Conservation (phyloP, 768 basidiomycete genomes). For the Stropharia rugosoannulata region DNA sequence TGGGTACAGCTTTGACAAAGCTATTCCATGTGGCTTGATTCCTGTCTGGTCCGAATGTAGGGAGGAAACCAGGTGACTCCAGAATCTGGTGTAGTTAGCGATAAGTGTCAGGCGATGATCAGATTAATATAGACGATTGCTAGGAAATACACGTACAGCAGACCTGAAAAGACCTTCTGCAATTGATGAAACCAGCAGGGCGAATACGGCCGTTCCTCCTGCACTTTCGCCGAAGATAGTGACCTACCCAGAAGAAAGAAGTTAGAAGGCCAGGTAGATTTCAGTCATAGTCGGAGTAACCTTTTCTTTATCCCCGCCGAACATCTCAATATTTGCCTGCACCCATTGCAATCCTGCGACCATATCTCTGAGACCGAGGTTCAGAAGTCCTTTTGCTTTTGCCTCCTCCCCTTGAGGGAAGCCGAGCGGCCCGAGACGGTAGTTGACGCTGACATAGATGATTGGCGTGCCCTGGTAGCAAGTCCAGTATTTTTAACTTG, state of each 20-base stretch:
- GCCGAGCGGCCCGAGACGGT: conserved; percentile 44
- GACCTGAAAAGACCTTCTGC: conserved; percentile 24
- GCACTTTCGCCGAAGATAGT: conserved; percentile 49
- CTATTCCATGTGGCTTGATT: conserved; percentile 27
- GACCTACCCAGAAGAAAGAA: conserved; percentile 25
- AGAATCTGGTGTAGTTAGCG: conserved; percentile 24
- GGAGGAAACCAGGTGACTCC: conserved; percentile 31
- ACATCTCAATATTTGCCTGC: conserved; percentile 51
- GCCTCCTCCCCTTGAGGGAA: conserved; percentile 36
- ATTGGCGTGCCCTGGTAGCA: conserved; percentile 38
- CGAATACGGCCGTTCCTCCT: conserved; percentile 37
- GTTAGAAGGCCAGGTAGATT: background rate
- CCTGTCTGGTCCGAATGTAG: conserved; percentile 23
- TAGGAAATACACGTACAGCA: conserved; percentile 10
- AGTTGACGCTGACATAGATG: conserved; percentile 34
- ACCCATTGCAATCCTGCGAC: conserved; percentile 48
- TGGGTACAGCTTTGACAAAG: conserved; percentile 27
- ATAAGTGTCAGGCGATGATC: background rate
- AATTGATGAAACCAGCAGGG: conserved; percentile 27
- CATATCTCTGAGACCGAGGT: conserved; percentile 44
- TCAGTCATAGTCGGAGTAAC: background rate
- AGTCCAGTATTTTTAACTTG: background rate
- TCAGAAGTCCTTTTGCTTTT: conserved; percentile 28
- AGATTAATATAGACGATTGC: background rate
- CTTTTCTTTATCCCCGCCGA: conserved; percentile 49